Conservation (phyloP, 2,329 filamentous ascomycete species). For the Apiospora aurea region DNA sequence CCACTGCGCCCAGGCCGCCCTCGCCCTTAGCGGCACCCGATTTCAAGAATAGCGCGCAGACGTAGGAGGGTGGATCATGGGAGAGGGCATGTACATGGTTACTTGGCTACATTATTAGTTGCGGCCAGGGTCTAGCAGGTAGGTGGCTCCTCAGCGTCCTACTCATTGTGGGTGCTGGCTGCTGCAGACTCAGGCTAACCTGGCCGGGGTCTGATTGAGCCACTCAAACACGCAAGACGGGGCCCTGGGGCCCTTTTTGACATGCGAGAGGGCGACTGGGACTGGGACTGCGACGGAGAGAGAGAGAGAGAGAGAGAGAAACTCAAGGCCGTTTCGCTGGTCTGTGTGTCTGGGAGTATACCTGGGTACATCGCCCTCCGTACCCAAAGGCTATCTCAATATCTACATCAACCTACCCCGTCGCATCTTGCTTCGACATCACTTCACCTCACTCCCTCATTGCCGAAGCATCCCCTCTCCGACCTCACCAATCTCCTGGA, state of each 20-base stretch:
- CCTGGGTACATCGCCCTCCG: not conserved
- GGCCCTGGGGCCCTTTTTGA: conserved; percentile 33
- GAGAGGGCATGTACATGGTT: conserved; percentile 17
- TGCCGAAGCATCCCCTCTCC: not conserved
- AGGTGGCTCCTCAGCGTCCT: conserved; percentile 35
- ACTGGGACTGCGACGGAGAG: conserved; percentile 26
- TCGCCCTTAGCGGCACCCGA: conserved; percentile 42
- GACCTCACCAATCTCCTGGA: conserved; percentile 25
- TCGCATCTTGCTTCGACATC: conserved; percentile 37
- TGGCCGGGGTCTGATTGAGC: conserved; percentile 39
- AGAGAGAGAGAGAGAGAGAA: conserved; percentile 12
- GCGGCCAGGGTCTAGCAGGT: conserved; percentile 31
- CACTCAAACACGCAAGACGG: conserved; percentile 43
- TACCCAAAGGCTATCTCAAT: conserved; percentile 36
- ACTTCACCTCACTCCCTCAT: conserved; percentile 28
- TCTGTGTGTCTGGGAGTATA: conserved; percentile 4
- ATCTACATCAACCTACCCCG: conserved; percentile 43
- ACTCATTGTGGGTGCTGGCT: conserved; percentile 35
- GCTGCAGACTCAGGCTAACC: conserved; percentile 34
- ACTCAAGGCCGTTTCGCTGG: conserved; percentile 18
- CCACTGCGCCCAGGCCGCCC: conserved; percentile 37
- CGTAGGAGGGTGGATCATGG: conserved; percentile 19
- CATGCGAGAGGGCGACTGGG: conserved; percentile 25
- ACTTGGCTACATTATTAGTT: conserved; percentile 32
- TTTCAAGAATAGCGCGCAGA: conserved; percentile 44